phyloP scores from a whole-genome alignment of 2,329 filamentous ascomycete species.

The Mariannaea sp. region DNA sequence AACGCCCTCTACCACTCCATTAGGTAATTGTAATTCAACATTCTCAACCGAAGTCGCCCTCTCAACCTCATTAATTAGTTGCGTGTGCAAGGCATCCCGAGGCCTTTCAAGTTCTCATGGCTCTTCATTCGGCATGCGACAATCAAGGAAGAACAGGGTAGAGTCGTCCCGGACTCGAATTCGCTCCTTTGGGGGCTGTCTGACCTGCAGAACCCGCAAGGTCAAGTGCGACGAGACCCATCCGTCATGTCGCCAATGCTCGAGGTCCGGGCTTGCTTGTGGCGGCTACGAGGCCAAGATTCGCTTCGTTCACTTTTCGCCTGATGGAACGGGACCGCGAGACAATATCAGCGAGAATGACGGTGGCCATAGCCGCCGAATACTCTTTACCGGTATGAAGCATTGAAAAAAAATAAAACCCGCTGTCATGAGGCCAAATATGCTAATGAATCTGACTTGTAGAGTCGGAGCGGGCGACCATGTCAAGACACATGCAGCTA shows the following conservation, averaged over 20 bases:
- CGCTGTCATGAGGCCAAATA: not conserved
- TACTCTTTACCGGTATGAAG: constrained; percentile 5
- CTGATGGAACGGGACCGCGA: not conserved
- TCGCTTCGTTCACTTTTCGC: not conserved
- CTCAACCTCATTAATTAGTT: not conserved
- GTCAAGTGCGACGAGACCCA: constrained; percentile 8
- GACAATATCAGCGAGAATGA: not conserved
- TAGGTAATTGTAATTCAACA: not conserved
- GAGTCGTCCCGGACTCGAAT: not conserved
- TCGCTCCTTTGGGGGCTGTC: constrained; percentile 4
- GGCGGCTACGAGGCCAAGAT: constrained; percentile 8
- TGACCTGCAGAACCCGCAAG: constrained; percentile 12
- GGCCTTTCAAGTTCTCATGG: not conserved
- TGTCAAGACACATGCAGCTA: constrained; percentile 4
- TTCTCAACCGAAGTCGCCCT: too few relatives aligned
- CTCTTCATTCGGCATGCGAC: not conserved
- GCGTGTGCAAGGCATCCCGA: constrained; percentile 7
- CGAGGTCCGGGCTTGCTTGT: not conserved
- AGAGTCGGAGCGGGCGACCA: constrained; percentile 2
- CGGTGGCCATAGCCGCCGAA: constrained; percentile 4
- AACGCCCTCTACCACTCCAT: too few relatives aligned
- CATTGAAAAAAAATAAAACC: not conserved
- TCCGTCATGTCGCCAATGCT: constrained; percentile 3
- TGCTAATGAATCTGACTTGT: not conserved
- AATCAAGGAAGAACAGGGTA: not conserved